Evolutionary conservation across 2,329 filamentous ascomycete genomes (phyloP).

Genomic region (Lachnellula hyalina): DNA sequence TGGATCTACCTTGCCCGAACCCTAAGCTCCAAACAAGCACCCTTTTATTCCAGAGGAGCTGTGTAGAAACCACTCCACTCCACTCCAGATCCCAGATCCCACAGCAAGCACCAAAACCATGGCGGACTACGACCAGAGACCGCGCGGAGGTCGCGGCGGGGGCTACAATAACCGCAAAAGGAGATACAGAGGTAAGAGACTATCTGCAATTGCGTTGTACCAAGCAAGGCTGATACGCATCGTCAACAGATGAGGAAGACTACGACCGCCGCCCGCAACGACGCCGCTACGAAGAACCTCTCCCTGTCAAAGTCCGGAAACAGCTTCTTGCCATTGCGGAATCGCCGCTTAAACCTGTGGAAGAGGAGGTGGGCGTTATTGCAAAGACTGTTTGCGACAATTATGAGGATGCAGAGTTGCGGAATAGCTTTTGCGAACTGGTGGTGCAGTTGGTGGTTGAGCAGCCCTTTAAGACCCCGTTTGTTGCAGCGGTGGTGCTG

Average conservation of each 20-base stretch:
- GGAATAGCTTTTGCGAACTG: slow-evolving; percentile 66
- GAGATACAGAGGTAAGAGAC: slow-evolving; percentile 66
- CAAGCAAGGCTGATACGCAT: slow-evolving; percentile 24
- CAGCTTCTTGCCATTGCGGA: slow-evolving; percentile 78
- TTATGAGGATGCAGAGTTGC: slow-evolving; percentile 77
- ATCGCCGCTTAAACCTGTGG: slow-evolving; percentile 69
- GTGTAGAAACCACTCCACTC: neutral
- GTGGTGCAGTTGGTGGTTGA: slow-evolving; percentile 74
- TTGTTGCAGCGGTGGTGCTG: slow-evolving; percentile 78
- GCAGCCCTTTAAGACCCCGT: slow-evolving; percentile 97
- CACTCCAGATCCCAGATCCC: neutral
- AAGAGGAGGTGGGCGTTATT: slow-evolving; percentile 71
- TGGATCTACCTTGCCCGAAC: neutral
- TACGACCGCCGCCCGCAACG: slow-evolving; percentile 69
- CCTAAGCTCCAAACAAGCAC: neutral
- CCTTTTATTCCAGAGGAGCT: slow-evolving; percentile 10
- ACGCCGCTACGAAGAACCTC: slow-evolving; percentile 67
- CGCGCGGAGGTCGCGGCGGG: slow-evolving; percentile 33
- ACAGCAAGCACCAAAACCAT: slow-evolving; percentile 30
- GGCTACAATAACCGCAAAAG: slow-evolving; percentile 66
- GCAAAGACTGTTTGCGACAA: slow-evolving; percentile 75
- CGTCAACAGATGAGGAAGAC: slow-evolving; percentile 64
- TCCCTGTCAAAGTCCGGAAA: slow-evolving; percentile 66
- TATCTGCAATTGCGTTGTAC: neutral
- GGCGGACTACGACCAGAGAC: slow-evolving; percentile 46